Percentiles rank a stretch among this genome's conserved stretches.
These are phyloP conservation scores for Usnea hakonensis DNA, from an alignment of 495 filamentous ascomycete genomes.

Conservation along the genomic window DNA sequence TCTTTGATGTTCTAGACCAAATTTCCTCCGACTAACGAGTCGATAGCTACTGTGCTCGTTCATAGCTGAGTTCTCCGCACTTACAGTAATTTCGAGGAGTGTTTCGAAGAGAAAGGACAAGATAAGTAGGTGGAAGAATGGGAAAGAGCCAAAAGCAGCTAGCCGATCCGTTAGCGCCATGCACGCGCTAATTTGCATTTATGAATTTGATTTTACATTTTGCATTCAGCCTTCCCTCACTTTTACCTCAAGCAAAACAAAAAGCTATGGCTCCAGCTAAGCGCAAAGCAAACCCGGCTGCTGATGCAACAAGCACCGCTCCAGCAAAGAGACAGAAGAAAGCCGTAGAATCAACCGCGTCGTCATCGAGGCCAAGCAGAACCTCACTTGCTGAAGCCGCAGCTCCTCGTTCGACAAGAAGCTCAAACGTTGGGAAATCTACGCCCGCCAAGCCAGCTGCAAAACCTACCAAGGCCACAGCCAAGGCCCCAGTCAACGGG, in stretches of 20 bases:
- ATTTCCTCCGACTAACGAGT: neutral
- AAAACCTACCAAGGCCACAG: slow-evolving; percentile 9
- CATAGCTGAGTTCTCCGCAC: neutral
- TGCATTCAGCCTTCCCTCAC: no score
- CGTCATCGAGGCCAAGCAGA: slow-evolving; percentile 21
- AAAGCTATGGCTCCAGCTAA: slow-evolving; percentile 5
- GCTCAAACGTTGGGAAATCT: slow-evolving; percentile 5
- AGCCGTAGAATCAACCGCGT: slow-evolving; percentile 19
- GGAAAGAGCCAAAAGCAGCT: neutral
- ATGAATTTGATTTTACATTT: neutral
- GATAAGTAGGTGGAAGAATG: neutral
- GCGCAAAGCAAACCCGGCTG: slow-evolving; percentile 1
- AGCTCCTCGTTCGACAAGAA: slow-evolving; percentile 9
- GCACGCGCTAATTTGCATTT: slow-evolving; percentile 4
- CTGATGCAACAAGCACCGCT: neutral
- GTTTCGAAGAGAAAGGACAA: neutral
- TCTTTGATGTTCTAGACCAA: neutral
- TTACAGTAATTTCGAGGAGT: neutral
- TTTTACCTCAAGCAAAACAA: no score
- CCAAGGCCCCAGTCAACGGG: slow-evolving; percentile 3
- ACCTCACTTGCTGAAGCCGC: slow-evolving; percentile 11
- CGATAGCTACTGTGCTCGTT: neutral
- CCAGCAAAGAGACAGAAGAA: slow-evolving; percentile 12
- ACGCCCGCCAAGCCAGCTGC: slow-evolving; percentile 8
- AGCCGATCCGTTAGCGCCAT: slow-evolving; percentile 2